Percentiles rank a stretch among this genome's conserved stretches.
Evolutionary conservation across 2,329 filamentous ascomycete genomes (phyloP).

Genomic region (Phyllosticta ampelicida): DNA sequence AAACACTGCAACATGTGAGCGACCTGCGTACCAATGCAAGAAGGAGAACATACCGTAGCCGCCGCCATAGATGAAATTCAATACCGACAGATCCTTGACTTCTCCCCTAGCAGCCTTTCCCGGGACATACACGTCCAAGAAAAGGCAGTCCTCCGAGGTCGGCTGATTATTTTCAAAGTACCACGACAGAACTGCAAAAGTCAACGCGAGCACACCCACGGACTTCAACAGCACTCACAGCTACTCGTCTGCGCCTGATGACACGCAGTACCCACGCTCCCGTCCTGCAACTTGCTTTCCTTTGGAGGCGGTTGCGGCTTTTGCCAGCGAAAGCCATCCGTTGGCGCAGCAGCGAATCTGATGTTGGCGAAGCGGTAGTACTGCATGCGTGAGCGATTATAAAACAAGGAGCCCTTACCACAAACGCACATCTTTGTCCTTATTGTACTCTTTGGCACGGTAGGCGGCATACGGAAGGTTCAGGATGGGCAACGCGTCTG

Average conservation of each 20-base stretch:
- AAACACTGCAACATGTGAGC: constrained; percentile 17
- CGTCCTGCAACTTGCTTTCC: constrained; percentile 39
- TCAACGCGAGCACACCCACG: background rate
- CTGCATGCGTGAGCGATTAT: background rate
- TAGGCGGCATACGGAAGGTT: background rate
- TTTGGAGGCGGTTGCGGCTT: constrained; percentile 35
- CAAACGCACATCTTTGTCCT: background rate
- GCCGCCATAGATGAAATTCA: constrained; percentile 28
- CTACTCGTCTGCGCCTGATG: constrained; percentile 21
- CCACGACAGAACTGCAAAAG: constrained; percentile 29
- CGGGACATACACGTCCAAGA: constrained; percentile 30
- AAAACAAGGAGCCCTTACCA: background rate
- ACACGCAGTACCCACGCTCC: constrained; percentile 19
- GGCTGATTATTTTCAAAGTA: constrained; percentile 11
- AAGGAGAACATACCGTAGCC: constrained; percentile 23
- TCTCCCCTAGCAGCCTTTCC: constrained; percentile 15
- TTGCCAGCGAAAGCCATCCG: constrained; percentile 39
- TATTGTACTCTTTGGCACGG: background rate
- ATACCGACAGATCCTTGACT: constrained; percentile 23
- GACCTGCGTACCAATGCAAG: constrained; percentile 12
- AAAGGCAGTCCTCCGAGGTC: constrained; percentile 29
- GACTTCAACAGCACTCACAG: no score
- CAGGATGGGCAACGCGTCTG: background rate
- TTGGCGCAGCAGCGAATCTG: constrained; percentile 44
- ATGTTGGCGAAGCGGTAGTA: constrained; percentile 48